Conservation (phyloP, 2,329 filamentous ascomycete genomes). For the Scedosporium dehoogii region DNA sequence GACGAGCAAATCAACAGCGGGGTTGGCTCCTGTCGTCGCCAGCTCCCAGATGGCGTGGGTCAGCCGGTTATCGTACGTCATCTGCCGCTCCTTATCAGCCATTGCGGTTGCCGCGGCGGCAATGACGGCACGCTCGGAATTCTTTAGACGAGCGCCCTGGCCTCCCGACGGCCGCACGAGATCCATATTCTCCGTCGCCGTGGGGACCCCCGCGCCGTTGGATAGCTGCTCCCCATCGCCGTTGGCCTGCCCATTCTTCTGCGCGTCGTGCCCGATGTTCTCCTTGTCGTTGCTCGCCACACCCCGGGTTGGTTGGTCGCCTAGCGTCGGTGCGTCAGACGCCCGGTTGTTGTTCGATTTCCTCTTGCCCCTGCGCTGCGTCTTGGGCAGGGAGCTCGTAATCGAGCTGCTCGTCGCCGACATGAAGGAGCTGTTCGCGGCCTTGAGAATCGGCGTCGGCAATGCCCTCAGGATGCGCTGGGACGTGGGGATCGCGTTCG, state of each 20-base stretch:
- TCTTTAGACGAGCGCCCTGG: slow-evolving; percentile 15
- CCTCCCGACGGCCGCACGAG: slow-evolving; percentile 25
- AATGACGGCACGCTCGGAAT: slow-evolving; percentile 24
- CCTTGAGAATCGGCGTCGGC: slow-evolving; percentile 82
- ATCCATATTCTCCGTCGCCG: slow-evolving; percentile 39
- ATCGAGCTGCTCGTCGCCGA: slow-evolving; percentile 80
- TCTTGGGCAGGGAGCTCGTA: slow-evolving; percentile 65
- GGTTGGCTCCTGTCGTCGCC: slow-evolving; percentile 84
- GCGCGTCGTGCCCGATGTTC: slow-evolving; percentile 23
- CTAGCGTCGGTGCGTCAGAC: slow-evolving; percentile 18
- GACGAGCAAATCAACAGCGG: slow-evolving; percentile 83
- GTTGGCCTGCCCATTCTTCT: slow-evolving; percentile 15
- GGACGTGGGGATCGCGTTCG: slow-evolving; percentile 79
- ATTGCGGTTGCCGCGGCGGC: slow-evolving; percentile 50
- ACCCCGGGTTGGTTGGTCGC: slow-evolving; percentile 15
- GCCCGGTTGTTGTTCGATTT: slow-evolving; percentile 34
- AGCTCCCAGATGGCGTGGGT: slow-evolving; percentile 93
- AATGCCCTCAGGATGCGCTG: slow-evolving; percentile 85
- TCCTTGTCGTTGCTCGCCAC: slow-evolving; percentile 38
- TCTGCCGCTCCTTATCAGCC: slow-evolving; percentile 61
- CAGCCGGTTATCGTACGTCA: slow-evolving; percentile 71
- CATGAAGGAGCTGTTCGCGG: slow-evolving; percentile 94
- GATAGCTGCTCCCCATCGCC: slow-evolving; percentile 13
- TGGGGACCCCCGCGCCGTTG: slow-evolving; percentile 13
- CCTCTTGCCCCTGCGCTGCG: slow-evolving; percentile 49